Percentiles rank a stretch among this genome's conserved stretches.
Evolutionary conservation across 139 green algal species (phyloP).

Genomic region (Chlamydomonas sp.): DNA sequence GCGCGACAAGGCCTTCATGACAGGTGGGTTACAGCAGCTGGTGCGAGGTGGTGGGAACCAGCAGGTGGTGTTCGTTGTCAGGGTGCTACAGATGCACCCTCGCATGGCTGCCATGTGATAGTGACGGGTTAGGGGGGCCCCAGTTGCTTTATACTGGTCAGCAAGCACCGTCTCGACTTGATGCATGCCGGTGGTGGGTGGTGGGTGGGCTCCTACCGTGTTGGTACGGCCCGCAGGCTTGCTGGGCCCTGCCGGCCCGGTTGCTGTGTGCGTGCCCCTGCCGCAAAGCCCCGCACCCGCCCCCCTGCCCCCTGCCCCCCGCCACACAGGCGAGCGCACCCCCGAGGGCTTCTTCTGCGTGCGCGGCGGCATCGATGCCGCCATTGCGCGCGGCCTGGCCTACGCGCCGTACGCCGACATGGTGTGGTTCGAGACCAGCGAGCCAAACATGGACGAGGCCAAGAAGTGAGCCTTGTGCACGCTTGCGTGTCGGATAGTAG

Average conservation of each 20-base stretch:
- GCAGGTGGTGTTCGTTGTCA: no score
- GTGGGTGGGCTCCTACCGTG: no score
- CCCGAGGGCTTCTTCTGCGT: slow-evolving; percentile 86
- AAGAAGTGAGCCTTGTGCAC: slow-evolving; percentile 13
- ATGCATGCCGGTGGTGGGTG: background rate
- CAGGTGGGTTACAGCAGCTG: slow-evolving; percentile 47
- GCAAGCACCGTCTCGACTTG: background rate
- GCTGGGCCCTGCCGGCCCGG: background rate
- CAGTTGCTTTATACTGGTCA: no score
- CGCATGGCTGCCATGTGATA: no score
- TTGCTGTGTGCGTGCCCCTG: background rate
- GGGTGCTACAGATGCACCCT: no score
- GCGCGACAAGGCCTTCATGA: slow-evolving; percentile 83
- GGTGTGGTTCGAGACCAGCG: slow-evolving; percentile 91
- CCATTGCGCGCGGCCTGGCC: slow-evolving; percentile 85
- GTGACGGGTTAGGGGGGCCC: no score
- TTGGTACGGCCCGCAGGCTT: background rate
- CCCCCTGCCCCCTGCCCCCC: background rate
- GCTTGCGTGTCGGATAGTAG: no score
- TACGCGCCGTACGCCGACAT: slow-evolving; percentile 91
- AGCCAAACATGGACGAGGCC: slow-evolving; percentile 83
- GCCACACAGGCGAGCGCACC: slow-evolving; percentile 73
- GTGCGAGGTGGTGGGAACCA: background rate
- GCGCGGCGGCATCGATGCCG: slow-evolving; percentile 76
- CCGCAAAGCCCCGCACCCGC: background rate